Conservation (phyloP, 495 filamentous ascomycete species). For the Lophiotrema nucula region DNA sequence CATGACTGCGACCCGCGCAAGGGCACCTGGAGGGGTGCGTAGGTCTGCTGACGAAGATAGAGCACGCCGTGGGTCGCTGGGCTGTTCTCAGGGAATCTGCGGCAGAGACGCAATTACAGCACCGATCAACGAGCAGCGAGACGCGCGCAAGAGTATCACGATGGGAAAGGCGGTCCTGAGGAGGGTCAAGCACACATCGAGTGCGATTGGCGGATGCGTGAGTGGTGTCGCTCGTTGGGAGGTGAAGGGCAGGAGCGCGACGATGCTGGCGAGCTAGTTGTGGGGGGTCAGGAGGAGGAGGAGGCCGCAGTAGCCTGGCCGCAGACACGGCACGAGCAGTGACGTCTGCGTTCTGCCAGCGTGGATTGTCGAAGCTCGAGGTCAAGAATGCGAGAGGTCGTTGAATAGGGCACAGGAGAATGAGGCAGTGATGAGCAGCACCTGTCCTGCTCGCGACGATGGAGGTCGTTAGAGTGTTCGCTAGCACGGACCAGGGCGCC, state of each 20-base stretch:
- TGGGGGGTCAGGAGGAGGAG: constrained; percentile 7
- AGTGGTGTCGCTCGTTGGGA: constrained; percentile 2
- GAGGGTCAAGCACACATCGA: constrained; percentile 28
- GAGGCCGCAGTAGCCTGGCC: not conserved
- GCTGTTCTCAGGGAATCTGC: not conserved
- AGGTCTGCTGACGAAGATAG: constrained; percentile 6
- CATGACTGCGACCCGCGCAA: constrained; percentile 54
- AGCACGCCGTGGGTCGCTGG: constrained; percentile 11
- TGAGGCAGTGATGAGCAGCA: not conserved
- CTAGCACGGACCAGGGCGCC: not conserved
- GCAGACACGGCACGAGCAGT: constrained; percentile 2
- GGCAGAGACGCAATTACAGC: constrained; percentile 5
- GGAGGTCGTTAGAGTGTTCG: not conserved
- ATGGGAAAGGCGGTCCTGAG: not conserved
- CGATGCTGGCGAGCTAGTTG: constrained; percentile 6
- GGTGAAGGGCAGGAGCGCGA: not conserved
- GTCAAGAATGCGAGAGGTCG: not conserved
- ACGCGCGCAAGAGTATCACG: constrained; percentile 4
- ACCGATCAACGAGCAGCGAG: not conserved
- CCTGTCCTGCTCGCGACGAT: too few relatives aligned
- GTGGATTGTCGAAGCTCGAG: not conserved
- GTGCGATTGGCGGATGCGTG: not conserved
- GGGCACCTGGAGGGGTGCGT: constrained; percentile 17
- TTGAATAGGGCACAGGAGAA: not conserved
- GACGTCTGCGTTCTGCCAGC: not conserved